Conservation (phyloP, 2,329 filamentous ascomycete genomes). For the Sphaerulina musiva region DNA sequence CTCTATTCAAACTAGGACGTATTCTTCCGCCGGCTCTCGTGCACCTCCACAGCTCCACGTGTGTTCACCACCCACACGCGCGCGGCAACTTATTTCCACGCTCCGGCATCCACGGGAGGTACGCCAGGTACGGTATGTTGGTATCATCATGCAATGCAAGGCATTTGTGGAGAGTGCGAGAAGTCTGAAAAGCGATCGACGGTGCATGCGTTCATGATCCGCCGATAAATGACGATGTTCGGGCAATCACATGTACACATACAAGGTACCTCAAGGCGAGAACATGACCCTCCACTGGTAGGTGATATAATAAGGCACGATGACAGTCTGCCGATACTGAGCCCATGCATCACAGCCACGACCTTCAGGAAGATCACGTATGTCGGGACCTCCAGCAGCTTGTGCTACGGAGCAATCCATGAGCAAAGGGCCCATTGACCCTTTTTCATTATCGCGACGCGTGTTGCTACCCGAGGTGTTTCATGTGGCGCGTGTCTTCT, state of each 20-base stretch:
- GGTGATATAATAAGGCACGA: background rate
- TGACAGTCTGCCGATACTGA: background rate
- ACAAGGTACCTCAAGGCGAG: background rate
- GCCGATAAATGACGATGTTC: conserved; percentile 1
- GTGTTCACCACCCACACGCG: background rate
- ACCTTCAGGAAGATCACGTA: background rate
- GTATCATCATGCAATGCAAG: background rate
- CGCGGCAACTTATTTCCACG: background rate
- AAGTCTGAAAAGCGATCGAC: background rate
- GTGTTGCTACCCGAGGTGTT: background rate
- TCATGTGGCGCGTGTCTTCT: background rate
- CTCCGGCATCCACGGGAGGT: too few relatives aligned
- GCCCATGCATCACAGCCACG: background rate
- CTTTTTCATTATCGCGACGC: background rate
- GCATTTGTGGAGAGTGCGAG: too few relatives aligned
- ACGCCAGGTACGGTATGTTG: too few relatives aligned
- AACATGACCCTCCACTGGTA: background rate
- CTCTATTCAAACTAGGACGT: too few relatives aligned
- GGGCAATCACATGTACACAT: background rate
- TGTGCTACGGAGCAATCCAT: background rate
- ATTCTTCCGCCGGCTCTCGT: background rate
- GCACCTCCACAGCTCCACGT: background rate
- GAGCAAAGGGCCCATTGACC: background rate
- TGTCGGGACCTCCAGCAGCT: background rate
- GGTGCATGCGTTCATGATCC: background rate